Percentiles rank a stretch among this genome's conserved stretches.
Evolutionary conservation across 352 stramenopile genomes (phyloP).

Genomic region (Poterioochromonas sp.): DNA sequence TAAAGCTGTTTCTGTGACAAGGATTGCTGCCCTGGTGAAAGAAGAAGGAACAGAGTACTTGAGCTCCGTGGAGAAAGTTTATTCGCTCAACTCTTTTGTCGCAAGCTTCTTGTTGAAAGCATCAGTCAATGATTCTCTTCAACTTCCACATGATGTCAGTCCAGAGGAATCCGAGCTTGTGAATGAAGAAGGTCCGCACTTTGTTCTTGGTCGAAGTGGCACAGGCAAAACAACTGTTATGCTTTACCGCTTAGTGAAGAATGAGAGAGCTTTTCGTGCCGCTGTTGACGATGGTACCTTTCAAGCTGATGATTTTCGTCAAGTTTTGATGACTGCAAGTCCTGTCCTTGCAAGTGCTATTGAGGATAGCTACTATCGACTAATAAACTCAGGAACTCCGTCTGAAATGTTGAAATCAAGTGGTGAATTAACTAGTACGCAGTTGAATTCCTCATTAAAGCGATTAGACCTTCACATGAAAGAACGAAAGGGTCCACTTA

Average conservation of each 20-base stretch:
- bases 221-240: constrained; percentile 17
- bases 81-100: background rate
- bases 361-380: background rate
- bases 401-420: background rate
- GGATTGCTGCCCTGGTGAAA: background rate
- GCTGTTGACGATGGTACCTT: too few relatives aligned
- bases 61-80: background rate
- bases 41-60: background rate
- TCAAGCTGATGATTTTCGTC: background rate
- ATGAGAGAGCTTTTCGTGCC: too few relatives aligned
- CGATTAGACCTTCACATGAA: too few relatives aligned
- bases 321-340: background rate
- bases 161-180: background rate
- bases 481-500: background rate
- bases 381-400: background rate
- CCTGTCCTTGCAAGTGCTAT: background rate
- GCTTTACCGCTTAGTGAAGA: background rate
- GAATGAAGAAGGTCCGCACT: background rate
- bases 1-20: background rate
- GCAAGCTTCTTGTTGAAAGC: background rate
- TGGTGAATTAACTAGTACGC: too few relatives aligned
- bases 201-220: background rate
- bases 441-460: too few relatives aligned
- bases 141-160: background rate
- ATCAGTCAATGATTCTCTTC: background rate